A percentile compares a stretch with the other conserved stretches of the same genome.
Conservation (phyloP, 2,329 filamentous ascomycete species). For the Tolypocladium nubicola region DNA sequence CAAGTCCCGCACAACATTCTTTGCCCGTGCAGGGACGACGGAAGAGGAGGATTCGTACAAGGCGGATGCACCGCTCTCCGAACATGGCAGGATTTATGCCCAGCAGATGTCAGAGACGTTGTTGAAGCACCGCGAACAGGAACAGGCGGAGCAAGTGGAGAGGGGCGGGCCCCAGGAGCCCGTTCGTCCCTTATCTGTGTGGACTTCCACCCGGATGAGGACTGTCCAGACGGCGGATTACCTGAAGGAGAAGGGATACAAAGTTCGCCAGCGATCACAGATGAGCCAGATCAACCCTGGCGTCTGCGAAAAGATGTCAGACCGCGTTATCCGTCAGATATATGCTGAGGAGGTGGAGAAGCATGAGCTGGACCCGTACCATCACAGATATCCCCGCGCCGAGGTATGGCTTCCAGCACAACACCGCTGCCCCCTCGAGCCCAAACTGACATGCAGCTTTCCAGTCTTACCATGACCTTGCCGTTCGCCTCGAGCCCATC, state of each 20-base stretch:
- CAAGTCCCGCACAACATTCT: conserved; percentile 89
- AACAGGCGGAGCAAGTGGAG: conserved; percentile 58
- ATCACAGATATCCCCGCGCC: conserved; percentile 88
- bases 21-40: conserved; percentile 77
- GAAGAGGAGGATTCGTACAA: conserved; percentile 88
- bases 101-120: conserved; percentile 78
- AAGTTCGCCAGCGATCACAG: conserved; percentile 83
- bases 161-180: conserved; percentile 57
- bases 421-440: background rate
- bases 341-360: conserved; percentile 89
- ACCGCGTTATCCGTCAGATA: conserved; percentile 65
- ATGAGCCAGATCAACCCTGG: conserved; percentile 97
- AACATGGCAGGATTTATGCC: conserved; percentile 71
- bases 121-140: conserved; percentile 71
- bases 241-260: conserved; percentile 70
- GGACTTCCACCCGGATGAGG: conserved; percentile 86
- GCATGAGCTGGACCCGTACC: conserved; percentile 90
- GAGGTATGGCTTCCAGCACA: conserved; percentile 45
- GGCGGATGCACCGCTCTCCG: conserved; percentile 74
- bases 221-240: conserved; percentile 84
- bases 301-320: conserved; percentile 88
- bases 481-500: conserved; percentile 94
- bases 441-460: conserved; percentile 1
- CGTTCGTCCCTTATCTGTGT: conserved; percentile 74
- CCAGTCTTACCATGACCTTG: conserved; percentile 94